A percentile compares a stretch with the other conserved stretches of the same genome.
phyloP scores from a whole-genome alignment of 2,329 filamentous ascomycete species.

The Thelonectria blattea region DNA sequence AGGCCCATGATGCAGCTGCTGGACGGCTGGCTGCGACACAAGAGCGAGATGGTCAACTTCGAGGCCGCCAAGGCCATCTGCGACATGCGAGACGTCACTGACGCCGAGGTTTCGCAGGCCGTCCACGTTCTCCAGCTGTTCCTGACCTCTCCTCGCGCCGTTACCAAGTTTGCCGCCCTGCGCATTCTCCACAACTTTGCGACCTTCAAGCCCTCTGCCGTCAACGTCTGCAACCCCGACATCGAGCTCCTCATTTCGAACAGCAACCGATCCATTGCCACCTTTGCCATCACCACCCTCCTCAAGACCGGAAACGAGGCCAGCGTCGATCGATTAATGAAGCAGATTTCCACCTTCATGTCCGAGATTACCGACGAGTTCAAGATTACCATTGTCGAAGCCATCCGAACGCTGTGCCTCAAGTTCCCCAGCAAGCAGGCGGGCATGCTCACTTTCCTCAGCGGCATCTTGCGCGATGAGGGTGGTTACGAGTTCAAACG shows the following conservation, averaged over 20 bases:
- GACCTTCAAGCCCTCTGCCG: slow-evolving; percentile 91
- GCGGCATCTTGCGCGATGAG: slow-evolving; percentile 94
- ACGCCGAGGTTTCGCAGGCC: slow-evolving; percentile 88
- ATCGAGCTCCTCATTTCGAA: slow-evolving; percentile 98
- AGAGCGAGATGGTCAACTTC: slow-evolving; percentile 99
- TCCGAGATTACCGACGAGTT: slow-evolving; percentile 99
- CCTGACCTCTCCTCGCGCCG: slow-evolving; percentile 91
- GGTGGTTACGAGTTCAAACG: slow-evolving; percentile 99
- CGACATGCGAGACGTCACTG: slow-evolving; percentile 90
- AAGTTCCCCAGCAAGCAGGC: slow-evolving; percentile 99
- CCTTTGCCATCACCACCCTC: slow-evolving; percentile 96
- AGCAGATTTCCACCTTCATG: slow-evolving; percentile 98
- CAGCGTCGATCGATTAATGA: slow-evolving; percentile 96
- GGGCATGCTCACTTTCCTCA: slow-evolving; percentile 96
- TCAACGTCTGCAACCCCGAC: slow-evolving; percentile 93
- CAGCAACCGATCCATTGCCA: slow-evolving; percentile 95
- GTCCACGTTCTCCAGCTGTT: slow-evolving; percentile 96
- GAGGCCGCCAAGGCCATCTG: slow-evolving; percentile 98
- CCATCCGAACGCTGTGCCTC: slow-evolving; percentile 92
- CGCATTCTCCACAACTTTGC: slow-evolving; percentile 96
- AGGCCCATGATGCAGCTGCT: slow-evolving; percentile 98
- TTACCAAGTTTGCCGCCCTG: slow-evolving; percentile 97
- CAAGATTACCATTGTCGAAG: slow-evolving; percentile 99
- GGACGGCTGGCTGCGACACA: slow-evolving; percentile 95
- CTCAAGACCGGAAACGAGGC: slow-evolving; percentile 98